Percentiles rank a stretch among this genome's conserved stretches.
phyloP scores from a whole-genome alignment of 75 land plant genomes.

The Sequoiadendron giganteum region DNA sequence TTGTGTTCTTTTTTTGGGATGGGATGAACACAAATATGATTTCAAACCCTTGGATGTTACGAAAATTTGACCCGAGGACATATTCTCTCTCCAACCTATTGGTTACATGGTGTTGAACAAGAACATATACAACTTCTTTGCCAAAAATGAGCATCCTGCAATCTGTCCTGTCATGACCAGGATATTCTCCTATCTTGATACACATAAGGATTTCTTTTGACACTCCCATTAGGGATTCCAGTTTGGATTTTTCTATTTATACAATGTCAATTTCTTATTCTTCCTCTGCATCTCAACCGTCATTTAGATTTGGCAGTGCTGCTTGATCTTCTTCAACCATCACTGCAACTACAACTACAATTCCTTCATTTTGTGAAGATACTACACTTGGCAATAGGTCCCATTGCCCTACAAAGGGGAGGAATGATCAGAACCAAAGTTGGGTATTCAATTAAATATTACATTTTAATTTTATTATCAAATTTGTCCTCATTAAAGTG shows the following conservation, averaged over 20 bases:
- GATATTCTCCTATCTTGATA: constrained; percentile 73
- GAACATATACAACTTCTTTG: constrained; percentile 87
- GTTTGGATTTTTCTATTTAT: background rate
- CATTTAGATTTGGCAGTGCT: background rate
- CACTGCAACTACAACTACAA: background rate
- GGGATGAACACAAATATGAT: constrained; percentile 61
- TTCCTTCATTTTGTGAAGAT: background rate
- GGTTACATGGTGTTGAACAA: constrained; percentile 77
- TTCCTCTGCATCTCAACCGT: background rate
- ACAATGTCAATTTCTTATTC: background rate
- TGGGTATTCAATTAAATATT: too few relatives aligned
- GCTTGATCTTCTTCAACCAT: background rate
- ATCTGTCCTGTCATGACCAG: constrained; percentile 64
- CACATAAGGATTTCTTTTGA: constrained; percentile 77
- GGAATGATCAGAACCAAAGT: too few relatives aligned
- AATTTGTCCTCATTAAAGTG: too few relatives aligned
- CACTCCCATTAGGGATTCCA: constrained; percentile 51
- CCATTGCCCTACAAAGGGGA: too few relatives aligned
- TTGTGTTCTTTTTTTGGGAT: too few relatives aligned
- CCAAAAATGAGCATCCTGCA: constrained; percentile 81
- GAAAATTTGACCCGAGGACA: constrained; percentile 84
- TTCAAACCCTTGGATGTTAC: constrained; percentile 85
- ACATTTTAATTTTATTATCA: too few relatives aligned
- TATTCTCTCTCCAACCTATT: constrained; percentile 76
- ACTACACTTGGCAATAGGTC: background rate